Evolutionary conservation across 2,329 filamentous ascomycete species (phyloP).

Genomic region (Paramyrothecium roridum): DNA sequence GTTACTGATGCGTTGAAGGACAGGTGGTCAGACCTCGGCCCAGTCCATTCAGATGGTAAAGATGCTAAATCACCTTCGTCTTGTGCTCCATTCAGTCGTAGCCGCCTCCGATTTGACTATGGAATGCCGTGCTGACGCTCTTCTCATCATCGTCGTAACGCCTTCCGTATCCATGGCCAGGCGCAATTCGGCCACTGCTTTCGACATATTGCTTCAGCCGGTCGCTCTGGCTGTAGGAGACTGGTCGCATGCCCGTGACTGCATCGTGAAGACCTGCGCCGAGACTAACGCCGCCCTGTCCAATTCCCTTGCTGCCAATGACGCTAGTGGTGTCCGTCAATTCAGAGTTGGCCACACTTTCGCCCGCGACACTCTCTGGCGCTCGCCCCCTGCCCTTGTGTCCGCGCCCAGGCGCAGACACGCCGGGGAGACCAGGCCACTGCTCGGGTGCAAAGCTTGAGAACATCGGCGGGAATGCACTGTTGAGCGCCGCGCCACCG

Average conservation of each 20-base stretch:
- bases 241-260: slow-evolving; percentile 61
- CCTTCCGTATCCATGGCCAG: slow-evolving; percentile 66
- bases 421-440: slow-evolving; percentile 81
- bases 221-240: slow-evolving; percentile 63
- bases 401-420: slow-evolving; percentile 57
- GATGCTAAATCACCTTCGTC: neutral
- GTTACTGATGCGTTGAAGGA: neutral
- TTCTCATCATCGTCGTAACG: slow-evolving; percentile 88
- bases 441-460: slow-evolving; percentile 82
- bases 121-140: slow-evolving; percentile 94
- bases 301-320: slow-evolving; percentile 69
- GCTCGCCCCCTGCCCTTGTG: slow-evolving; percentile 65
- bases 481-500: slow-evolving; percentile 71
- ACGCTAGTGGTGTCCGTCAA: slow-evolving; percentile 81
- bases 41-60: neutral
- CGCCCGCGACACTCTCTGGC: slow-evolving; percentile 79
- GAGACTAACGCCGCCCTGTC: slow-evolving; percentile 85
- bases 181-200: slow-evolving; percentile 68
- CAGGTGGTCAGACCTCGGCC: neutral
- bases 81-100: slow-evolving; percentile 45
- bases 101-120: slow-evolving; percentile 79
- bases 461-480: slow-evolving; percentile 90
- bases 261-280: slow-evolving; percentile 73
- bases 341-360: slow-evolving; percentile 89
- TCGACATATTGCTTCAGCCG: slow-evolving; percentile 94